Evolutionary conservation across 2,329 filamentous ascomycete genomes (phyloP).

Genomic region (Hypomyces rosellus): DNA sequence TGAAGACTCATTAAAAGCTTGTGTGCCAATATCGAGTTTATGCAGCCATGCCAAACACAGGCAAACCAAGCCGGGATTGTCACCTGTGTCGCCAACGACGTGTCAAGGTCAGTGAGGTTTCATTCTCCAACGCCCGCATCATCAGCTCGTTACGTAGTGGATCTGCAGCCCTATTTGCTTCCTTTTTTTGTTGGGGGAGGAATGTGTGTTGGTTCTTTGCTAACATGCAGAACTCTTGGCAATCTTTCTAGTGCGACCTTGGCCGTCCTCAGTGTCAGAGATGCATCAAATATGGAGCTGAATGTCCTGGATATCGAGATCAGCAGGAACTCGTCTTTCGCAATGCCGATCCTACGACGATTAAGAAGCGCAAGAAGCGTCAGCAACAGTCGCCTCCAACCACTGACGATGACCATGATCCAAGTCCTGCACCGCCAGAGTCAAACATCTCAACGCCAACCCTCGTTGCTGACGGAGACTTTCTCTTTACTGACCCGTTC

Average conservation of each 20-base stretch:
- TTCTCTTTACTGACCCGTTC: conserved; percentile 1
- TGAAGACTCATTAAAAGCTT: no score
- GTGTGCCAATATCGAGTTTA: background rate
- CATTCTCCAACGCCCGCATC: background rate
- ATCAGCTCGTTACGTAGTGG: background rate
- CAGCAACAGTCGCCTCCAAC: background rate
- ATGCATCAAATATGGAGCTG: conserved; percentile 35
- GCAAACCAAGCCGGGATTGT: conserved; percentile 35
- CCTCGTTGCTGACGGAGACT: conserved; percentile 2
- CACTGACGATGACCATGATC: background rate
- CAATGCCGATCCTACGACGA: conserved; percentile 22
- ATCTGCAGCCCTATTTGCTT: background rate
- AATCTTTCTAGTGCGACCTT: conserved; percentile 30
- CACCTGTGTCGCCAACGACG: conserved; percentile 34
- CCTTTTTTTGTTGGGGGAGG: background rate
- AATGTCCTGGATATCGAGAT: conserved; percentile 35
- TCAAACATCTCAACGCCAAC: conserved; percentile 10
- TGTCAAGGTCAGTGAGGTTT: conserved; percentile 30
- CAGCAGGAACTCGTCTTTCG: conserved; percentile 35
- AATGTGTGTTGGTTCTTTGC: no score
- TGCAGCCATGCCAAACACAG: conserved; percentile 34
- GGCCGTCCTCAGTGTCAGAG: conserved; percentile 32
- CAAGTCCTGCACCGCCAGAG: conserved; percentile 4
- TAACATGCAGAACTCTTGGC: no score
- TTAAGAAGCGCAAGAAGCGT: conserved; percentile 27